phyloP scores from a whole-genome alignment of 163 green algal genomes.

The Chlamydomonas reinhardtii region DNA sequence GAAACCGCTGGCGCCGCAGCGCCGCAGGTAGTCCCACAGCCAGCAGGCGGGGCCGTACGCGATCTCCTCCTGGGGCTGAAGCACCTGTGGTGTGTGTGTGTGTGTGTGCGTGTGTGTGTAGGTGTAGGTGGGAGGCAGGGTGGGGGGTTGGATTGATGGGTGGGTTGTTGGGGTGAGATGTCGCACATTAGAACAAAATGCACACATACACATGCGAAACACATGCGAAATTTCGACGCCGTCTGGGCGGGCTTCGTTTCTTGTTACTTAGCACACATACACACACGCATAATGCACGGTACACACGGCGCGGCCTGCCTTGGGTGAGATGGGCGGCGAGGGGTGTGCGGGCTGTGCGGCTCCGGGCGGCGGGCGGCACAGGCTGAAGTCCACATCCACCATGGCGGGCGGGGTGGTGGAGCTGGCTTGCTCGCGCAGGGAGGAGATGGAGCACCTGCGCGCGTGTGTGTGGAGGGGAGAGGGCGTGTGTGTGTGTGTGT shows the following conservation, averaged over 20 bases:
- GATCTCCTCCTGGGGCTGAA: constrained; percentile 87
- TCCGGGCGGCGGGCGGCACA: constrained; percentile 35
- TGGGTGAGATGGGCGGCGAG: constrained; percentile 31
- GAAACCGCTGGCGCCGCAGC: constrained; percentile 89
- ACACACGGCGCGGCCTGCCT: neutral
- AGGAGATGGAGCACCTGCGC: constrained; percentile 73
- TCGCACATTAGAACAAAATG: no score
- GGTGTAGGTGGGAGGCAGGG: no score
- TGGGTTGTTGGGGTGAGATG: no score
- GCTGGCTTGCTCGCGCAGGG: constrained; percentile 84
- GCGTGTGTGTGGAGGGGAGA: neutral
- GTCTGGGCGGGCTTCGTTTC: no score
- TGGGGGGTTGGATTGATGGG: no score
- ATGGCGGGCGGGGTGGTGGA: constrained; percentile 4
- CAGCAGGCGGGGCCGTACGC: constrained; percentile 93
- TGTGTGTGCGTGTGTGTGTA: neutral
- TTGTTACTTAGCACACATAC: no score
- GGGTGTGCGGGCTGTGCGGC: neutral
- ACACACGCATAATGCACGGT: no score
- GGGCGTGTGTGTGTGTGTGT: neutral
- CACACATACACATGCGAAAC: no score
- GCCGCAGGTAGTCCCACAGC: constrained; percentile 98
- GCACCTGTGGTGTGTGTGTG: constrained; percentile 43
- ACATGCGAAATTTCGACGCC: no score
- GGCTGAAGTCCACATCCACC: constrained; percentile 50